phyloP scores from a whole-genome alignment of 306 rosid species.

The Cicer pinnatifidum region DNA sequence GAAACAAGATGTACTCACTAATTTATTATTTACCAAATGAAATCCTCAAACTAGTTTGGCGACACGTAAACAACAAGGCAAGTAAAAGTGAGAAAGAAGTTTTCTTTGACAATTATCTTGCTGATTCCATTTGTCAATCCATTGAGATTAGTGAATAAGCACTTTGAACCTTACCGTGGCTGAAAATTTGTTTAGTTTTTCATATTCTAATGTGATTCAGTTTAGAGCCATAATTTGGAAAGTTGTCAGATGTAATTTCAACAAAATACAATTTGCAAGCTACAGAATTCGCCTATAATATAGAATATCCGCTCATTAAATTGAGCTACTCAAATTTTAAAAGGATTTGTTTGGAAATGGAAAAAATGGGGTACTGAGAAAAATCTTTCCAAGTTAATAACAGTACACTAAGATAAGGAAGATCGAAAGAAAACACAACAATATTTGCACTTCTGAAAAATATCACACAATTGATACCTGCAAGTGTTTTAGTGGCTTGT shows the following conservation, averaged over 20 bases:
- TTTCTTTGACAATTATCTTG: conserved; percentile 26
- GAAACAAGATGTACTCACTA: conserved; percentile 6
- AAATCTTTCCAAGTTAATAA: conserved; percentile 5
- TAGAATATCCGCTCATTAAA: conserved; percentile 19
- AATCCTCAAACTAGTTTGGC: conserved; percentile 29
- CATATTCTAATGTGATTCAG: conserved; percentile 17
- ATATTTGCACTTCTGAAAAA: conserved; percentile 5
- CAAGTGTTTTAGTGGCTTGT: conserved; percentile 77
- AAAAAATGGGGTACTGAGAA: background rate
- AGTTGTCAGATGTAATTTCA: background rate
- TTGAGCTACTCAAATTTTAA: conserved; percentile 24
- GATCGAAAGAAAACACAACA: conserved; percentile 23
- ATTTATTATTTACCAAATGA: conserved; percentile 28
- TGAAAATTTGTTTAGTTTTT: background rate
- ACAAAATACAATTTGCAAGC: conserved; percentile 30
- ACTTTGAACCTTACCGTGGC: conserved; percentile 19
- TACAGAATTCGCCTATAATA: background rate
- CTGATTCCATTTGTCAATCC: conserved; percentile 5
- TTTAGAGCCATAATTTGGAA: conserved; percentile 26
- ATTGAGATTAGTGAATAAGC: conserved; percentile 4
- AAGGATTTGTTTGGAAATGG: conserved; percentile 14
- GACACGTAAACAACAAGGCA: conserved; percentile 5
- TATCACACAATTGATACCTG: conserved; percentile 56
- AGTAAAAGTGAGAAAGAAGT: conserved; percentile 5
- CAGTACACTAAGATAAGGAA: conserved; percentile 15